Evolutionary conservation across 495 filamentous ascomycete species (phyloP).

Genomic region (Chaetomium tenue): DNA sequence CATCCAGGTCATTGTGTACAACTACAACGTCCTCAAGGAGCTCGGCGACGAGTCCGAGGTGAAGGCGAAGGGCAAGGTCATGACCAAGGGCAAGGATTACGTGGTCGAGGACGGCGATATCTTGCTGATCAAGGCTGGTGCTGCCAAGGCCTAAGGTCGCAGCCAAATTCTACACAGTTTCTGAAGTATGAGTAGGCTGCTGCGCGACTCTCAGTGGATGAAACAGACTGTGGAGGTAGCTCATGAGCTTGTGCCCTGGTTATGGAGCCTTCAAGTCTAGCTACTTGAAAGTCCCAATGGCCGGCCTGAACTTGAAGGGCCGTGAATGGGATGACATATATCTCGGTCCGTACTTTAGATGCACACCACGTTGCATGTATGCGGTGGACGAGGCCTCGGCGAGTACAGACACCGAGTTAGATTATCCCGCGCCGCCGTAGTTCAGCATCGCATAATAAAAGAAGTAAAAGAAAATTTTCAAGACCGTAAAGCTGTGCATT

Average conservation of each 20-base stretch:
- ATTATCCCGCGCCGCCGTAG: too few relatives aligned
- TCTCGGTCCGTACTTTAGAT: too few relatives aligned
- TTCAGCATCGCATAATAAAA: too few relatives aligned
- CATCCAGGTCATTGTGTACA: slow-evolving; percentile 93
- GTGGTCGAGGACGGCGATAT: slow-evolving; percentile 75
- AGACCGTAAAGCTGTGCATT: too few relatives aligned
- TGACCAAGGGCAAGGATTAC: slow-evolving; percentile 99
- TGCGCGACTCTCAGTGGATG: slow-evolving; percentile 1
- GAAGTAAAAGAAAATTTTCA: too few relatives aligned
- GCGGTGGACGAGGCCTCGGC: too few relatives aligned
- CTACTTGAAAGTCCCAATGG: background rate
- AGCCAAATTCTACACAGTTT: slow-evolving; percentile 24
- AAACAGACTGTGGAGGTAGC: background rate
- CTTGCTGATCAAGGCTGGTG: slow-evolving; percentile 91
- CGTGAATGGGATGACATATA: too few relatives aligned
- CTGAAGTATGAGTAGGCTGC: slow-evolving; percentile 15
- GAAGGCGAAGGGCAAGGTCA: slow-evolving; percentile 89
- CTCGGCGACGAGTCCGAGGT: slow-evolving; percentile 83
- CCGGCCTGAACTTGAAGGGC: background rate
- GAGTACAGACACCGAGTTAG: too few relatives aligned
- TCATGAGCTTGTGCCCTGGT: background rate
- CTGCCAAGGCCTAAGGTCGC: slow-evolving; percentile 68
- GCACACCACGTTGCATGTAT: too few relatives aligned
- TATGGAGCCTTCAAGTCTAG: background rate
- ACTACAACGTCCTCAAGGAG: slow-evolving; percentile 75